Evolutionary conservation across 352 stramenopile genomes (phyloP).

Genomic region (Peronospora tabacina): DNA sequence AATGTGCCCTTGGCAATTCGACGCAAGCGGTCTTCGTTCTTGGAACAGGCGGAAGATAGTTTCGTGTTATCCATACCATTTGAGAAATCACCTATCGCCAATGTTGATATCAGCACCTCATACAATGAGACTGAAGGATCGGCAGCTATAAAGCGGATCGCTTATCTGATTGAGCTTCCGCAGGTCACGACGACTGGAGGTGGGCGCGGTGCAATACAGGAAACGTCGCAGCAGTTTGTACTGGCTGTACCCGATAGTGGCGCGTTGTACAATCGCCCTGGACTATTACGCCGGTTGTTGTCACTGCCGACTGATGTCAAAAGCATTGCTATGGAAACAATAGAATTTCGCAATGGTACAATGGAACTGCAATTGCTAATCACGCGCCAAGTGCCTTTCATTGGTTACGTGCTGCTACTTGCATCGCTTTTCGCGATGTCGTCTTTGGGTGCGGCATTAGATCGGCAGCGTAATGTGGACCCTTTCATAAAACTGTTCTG

Average conservation of each 20-base stretch:
- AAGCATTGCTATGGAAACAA: constrained; percentile 64
- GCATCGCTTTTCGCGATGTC: constrained; percentile 67
- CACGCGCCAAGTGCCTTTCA: constrained; percentile 61
- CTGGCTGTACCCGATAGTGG: constrained; percentile 60
- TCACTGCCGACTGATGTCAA: constrained; percentile 62
- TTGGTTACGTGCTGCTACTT: constrained; percentile 69
- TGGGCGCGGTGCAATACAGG: constrained; percentile 18
- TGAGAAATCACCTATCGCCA: constrained; percentile 30
- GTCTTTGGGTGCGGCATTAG: constrained; percentile 62
- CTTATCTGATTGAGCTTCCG: constrained; percentile 73
- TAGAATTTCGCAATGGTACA: constrained; percentile 53
- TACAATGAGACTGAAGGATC: constrained; percentile 17
- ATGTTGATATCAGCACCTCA: constrained; percentile 5
- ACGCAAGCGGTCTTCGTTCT: constrained; percentile 60
- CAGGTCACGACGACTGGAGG: constrained; percentile 36
- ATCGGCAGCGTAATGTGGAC: constrained; percentile 61
- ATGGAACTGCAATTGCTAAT: constrained; percentile 70
- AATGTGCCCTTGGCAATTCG: constrained; percentile 33
- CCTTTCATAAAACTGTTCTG: constrained; percentile 83
- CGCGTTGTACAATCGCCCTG: constrained; percentile 45
- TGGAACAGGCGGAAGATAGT: constrained; percentile 62
- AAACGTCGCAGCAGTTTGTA: constrained; percentile 56
- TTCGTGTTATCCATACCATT: constrained; percentile 80
- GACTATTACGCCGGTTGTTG: constrained; percentile 49
- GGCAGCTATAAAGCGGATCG: constrained; percentile 45